Evolutionary conservation across 192 early-diverging fungal genomes (phyloP).

Genomic region (Coemansia sp.): DNA sequence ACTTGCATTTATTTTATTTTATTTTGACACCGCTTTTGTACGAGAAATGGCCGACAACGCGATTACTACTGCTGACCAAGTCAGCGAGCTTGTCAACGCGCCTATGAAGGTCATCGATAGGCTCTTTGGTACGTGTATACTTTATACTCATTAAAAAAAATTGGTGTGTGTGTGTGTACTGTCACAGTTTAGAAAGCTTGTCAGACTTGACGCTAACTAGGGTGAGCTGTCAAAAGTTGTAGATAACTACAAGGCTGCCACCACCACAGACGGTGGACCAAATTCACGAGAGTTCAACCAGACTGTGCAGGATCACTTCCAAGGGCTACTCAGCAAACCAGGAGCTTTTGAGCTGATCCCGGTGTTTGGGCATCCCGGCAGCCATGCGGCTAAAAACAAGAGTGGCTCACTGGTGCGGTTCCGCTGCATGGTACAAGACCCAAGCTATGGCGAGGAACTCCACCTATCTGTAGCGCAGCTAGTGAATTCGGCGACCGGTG

Average conservation of each 20-base stretch:
- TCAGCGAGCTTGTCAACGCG: constrained; percentile 32
- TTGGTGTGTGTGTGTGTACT: not conserved
- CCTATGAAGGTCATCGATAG: constrained; percentile 35
- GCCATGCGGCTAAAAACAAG: not conserved
- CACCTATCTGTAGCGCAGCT: constrained; percentile 45
- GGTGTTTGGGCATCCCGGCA: constrained; percentile 7
- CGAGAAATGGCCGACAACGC: constrained; percentile 15
- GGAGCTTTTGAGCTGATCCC: constrained; percentile 29
- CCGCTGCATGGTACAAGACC: constrained; percentile 82
- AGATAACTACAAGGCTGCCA: constrained; percentile 1
- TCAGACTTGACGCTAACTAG: not conserved
- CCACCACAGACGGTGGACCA: not conserved
- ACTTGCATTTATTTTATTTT: not conserved
- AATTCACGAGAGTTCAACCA: constrained; percentile 23
- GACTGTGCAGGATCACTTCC: constrained; percentile 30
- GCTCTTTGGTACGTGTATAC: constrained; percentile 37
- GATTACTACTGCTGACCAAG: constrained; percentile 12
- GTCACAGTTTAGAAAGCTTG: not conserved
- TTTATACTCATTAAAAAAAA: not conserved
- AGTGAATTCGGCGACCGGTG: constrained; percentile 39
- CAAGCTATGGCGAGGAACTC: constrained; percentile 70
- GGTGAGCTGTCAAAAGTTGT: not conserved
- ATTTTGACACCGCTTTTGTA: not conserved
- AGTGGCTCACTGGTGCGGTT: constrained; percentile 64
- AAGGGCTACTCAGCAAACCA: constrained; percentile 19